Conservation (phyloP, 352 stramenopile species). For the Globisporangium radiosum region DNA sequence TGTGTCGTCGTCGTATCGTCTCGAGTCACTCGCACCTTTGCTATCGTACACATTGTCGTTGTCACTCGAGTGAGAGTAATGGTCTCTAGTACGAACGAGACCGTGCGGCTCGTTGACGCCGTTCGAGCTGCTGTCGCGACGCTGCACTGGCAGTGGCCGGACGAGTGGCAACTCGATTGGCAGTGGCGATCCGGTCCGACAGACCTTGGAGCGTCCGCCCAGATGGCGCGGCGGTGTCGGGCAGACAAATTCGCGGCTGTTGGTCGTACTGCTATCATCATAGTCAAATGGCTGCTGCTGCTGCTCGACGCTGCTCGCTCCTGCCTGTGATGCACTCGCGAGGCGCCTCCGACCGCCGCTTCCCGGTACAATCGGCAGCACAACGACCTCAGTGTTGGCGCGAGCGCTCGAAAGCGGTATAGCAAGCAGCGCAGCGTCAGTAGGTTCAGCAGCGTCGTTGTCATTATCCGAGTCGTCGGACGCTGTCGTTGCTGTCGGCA, state of each 20-base stretch:
- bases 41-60: constrained; percentile 17
- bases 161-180: constrained; percentile 5
- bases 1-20: constrained; percentile 5
- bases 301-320: not conserved
- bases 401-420: not conserved
- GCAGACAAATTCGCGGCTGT: constrained; percentile 3
- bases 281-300: not conserved
- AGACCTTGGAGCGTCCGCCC: not conserved
- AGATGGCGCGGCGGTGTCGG: constrained; percentile 6
- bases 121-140: not conserved
- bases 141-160: not conserved
- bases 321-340: not conserved
- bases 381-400: not conserved
- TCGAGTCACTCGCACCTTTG: constrained; percentile 14
- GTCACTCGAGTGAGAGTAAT: constrained; percentile 6
- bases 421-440: no score
- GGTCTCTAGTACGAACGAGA: no score
- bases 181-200: not conserved
- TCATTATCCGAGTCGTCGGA: not conserved
- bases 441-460: no score
- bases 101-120: constrained; percentile 2
- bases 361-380: constrained; percentile 14
- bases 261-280: not conserved
- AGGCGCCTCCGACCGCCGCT: constrained; percentile 4
- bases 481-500: no score